Evolutionary conservation across 208 protist genomes (phyloP), one percentile per base, ranked within the genome.

Genomic region (Trypanosoma theileri): DNA sequence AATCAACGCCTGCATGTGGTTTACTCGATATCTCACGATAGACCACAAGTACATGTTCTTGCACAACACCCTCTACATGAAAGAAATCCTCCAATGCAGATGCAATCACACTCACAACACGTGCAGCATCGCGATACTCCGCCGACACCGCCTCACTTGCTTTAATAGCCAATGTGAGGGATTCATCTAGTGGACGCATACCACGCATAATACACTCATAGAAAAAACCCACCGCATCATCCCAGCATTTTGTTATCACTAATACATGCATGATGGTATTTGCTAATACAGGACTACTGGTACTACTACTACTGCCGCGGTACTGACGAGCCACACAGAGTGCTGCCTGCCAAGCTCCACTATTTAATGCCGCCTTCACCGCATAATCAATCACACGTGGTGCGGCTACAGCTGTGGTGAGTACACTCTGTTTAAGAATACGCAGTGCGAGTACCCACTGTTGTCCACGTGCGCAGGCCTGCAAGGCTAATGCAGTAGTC

Each of bases 61-160:
- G 80, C 45, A 92, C 70, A 16, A 77, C 75, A 8, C 85, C 89
- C 31, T 82, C 79, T 42, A 92, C 69, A 44, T 80, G 65, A 60
- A 78, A 92, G 26, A 94, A 71, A 69, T 94, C 89, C 79, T 94
- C 89, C 59, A 94, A 59, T 31, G 84, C 84, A 4, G 84, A 84
- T 4, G 85, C 85, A 40, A 94, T 89, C 2, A 78, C 79, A 31
- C 77, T 75, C 12, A 88, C 85, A 64, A 85, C 80, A 56, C 71
- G 58, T 50, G 89, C 89, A 21, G 75, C 77, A 45, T 75, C 71
- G 26, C 78, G 74, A 69, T 92, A 89, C 80, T 86, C 84, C 13
- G 73, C 77, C 17, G 80, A 82, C n/a, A 79, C 85, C 26, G 79
- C 75, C 59, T 84, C 71, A 71, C 84, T 86, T 4, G 86, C 89